These are phyloP conservation scores for Balakata baccata DNA, from an alignment of 345 rosid genomes.

Conservation along the genomic window DNA sequence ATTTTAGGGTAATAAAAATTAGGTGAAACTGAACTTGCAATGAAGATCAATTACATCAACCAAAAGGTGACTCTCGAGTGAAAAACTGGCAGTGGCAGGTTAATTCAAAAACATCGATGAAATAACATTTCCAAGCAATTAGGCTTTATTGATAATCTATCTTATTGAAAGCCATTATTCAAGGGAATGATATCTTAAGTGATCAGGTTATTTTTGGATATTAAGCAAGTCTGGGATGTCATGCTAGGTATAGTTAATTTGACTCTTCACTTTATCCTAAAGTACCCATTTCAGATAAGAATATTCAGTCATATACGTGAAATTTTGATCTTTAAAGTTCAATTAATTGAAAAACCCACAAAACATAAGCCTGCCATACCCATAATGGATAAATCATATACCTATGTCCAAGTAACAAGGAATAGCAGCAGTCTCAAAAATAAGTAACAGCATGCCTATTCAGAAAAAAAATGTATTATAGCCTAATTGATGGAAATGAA, in stretches of 20 bases:
- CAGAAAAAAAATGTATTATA: not conserved
- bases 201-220: not conserved
- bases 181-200: not conserved
- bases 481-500: not conserved
- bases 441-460: not conserved
- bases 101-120: not conserved
- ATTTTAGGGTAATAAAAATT: no score
- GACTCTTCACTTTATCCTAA: not conserved
- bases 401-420: not conserved
- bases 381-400: not conserved
- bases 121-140: not conserved
- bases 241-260: not conserved
- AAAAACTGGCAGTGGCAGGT: not conserved
- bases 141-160: not conserved
- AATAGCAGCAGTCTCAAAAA: not conserved
- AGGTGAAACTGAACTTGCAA: not conserved
- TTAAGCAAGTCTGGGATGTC: not conserved
- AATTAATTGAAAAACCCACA: not conserved
- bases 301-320: not conserved
- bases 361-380: not conserved
- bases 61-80: not conserved
- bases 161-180: not conserved
- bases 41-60: not conserved
- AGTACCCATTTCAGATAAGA: not conserved
- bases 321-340: not conserved